Conservation (phyloP, 768 basidiomycete genomes). For the Naematelia aurantialba region DNA sequence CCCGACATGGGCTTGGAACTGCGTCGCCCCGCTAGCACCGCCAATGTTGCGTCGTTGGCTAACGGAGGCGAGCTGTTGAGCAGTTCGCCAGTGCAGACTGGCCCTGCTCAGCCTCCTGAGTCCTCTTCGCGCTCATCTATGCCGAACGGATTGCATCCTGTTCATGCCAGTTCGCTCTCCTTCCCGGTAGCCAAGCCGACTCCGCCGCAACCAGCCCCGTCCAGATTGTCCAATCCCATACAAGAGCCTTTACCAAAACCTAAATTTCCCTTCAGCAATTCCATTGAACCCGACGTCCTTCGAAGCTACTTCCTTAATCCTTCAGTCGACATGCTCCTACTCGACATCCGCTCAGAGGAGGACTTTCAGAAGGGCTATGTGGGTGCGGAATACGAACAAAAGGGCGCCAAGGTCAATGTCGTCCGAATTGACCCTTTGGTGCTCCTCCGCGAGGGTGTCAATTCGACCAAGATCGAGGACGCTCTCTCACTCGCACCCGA, state of each 20-base stretch:
- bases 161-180: constrained; percentile 3
- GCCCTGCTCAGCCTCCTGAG: not conserved
- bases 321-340: constrained; percentile 62
- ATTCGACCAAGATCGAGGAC: constrained; percentile 65
- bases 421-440: constrained; percentile 84
- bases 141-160: constrained; percentile 11
- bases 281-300: constrained; percentile 61
- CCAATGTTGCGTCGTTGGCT: constrained; percentile 6
- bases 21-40: constrained; percentile 12
- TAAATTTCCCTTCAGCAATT: constrained; percentile 61
- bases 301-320: constrained; percentile 58
- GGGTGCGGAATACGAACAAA: constrained; percentile 55
- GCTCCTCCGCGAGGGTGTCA: constrained; percentile 64
- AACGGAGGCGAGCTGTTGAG: not conserved
- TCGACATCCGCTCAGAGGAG: constrained; percentile 76
- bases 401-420: constrained; percentile 42
- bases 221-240: constrained; percentile 4
- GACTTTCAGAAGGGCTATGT: constrained; percentile 76
- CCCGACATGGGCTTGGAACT: constrained; percentile 7
- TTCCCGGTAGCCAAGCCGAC: constrained; percentile 32
- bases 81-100: constrained; percentile 1
- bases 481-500: constrained; percentile 68
- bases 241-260: constrained; percentile 52
- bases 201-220: constrained; percentile 14
- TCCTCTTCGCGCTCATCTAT: not conserved